Percentiles rank a stretch among this genome's conserved stretches.
phyloP scores from a whole-genome alignment of 331 rosid genomes.

The Prunus yedoensis region DNA sequence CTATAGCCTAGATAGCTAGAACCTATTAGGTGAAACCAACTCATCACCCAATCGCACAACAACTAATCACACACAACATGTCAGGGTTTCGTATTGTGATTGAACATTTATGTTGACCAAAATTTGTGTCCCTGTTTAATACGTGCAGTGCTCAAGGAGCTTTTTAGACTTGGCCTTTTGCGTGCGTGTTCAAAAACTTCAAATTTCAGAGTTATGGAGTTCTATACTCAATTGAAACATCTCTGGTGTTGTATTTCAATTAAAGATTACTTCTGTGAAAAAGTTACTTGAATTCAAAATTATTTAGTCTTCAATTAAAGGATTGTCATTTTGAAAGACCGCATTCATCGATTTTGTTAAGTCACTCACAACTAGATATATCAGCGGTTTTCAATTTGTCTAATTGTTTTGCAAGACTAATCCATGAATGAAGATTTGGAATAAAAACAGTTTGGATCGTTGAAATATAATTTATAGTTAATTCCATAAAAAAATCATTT shows the following conservation, averaged over 20 bases:
- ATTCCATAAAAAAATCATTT: too few species aligned
- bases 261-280: too few species aligned
- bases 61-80: not conserved
- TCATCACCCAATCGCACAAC: conserved; percentile 20
- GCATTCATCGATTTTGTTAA: too few species aligned
- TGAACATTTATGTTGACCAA: conserved; percentile 1
- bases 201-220: too few species aligned
- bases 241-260: too few species aligned
- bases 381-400: accelerated
- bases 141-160: conserved; percentile 15
- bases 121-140: conserved; percentile 1
- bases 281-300: too few species aligned
- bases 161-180: not conserved
- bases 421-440: accelerated
- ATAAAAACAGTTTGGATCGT: accelerated
- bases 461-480: too few species aligned
- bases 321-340: too few species aligned
- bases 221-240: too few species aligned
- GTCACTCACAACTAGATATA: too few species aligned
- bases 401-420: accelerated
- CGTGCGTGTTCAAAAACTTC: not conserved
- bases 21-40: conserved; percentile 28
- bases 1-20: not conserved
- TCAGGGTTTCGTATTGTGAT: conserved; percentile 11
- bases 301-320: too few species aligned